These are phyloP conservation scores for Metschnikowia picachoensis DNA, from an alignment of 805 yeast genomes.

Conservation along the genomic window DNA sequence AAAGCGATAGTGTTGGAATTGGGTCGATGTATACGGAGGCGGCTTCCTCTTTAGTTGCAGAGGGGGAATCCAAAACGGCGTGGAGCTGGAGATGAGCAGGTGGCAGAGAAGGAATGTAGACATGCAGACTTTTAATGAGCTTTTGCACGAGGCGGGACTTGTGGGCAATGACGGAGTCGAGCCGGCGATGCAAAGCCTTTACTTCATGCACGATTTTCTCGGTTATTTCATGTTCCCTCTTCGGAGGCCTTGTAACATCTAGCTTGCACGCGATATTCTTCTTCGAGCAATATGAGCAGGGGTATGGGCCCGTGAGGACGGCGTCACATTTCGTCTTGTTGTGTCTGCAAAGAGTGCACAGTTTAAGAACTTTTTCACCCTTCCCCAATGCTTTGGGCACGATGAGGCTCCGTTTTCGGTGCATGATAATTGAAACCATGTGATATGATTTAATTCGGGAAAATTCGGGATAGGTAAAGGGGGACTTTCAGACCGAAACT, in stretches of 20 bases:
- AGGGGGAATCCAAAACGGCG: slow-evolving; percentile 5
- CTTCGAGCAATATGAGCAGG: slow-evolving; percentile 56
- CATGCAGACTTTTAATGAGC: background rate
- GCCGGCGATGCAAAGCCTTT: slow-evolving; percentile 12
- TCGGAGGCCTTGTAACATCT: slow-evolving; percentile 40
- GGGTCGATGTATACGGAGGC: slow-evolving; percentile 15
- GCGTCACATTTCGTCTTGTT: slow-evolving; percentile 69
- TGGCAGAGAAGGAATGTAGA: background rate
- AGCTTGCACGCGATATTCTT: slow-evolving; percentile 50
- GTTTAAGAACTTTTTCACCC: slow-evolving; percentile 34
- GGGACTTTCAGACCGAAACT: no score
- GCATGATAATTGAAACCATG: slow-evolving; percentile 18
- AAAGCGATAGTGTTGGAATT: slow-evolving; percentile 14
- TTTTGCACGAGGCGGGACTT: slow-evolving; percentile 12
- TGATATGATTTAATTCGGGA: background rate
- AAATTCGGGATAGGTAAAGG: background rate
- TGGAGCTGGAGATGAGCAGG: slow-evolving; percentile 8
- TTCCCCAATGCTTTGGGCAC: slow-evolving; percentile 10
- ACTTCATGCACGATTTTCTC: slow-evolving; percentile 15
- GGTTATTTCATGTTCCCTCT: slow-evolving; percentile 14
- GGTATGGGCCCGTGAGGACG: slow-evolving; percentile 43
- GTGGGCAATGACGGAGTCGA: slow-evolving; percentile 11
- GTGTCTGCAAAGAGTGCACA: slow-evolving; percentile 62
- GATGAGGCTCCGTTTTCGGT: slow-evolving; percentile 13
- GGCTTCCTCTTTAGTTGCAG: background rate